phyloP scores from a whole-genome alignment of 306 rosid genomes.

The Carpinus viminea region DNA sequence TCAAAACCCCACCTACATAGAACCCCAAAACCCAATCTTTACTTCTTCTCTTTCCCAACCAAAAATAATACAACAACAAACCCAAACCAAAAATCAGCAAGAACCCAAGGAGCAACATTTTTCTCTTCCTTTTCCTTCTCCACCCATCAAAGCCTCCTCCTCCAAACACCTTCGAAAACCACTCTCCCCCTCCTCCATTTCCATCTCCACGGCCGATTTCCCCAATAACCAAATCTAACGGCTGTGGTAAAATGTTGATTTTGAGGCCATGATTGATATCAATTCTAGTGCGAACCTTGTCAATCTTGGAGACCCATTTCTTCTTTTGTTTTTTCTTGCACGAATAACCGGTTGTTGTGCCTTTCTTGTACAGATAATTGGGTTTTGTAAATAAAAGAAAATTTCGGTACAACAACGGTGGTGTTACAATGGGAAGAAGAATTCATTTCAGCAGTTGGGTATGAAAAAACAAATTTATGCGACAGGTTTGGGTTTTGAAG shows the following conservation, averaged over 20 bases:
- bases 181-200: conserved; percentile 13
- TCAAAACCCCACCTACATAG: conserved; percentile 32
- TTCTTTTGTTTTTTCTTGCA: conserved; percentile 20
- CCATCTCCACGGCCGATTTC: conserved; percentile 32
- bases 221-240: conserved; percentile 30
- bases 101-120: conserved; percentile 24
- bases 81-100: conserved; percentile 29
- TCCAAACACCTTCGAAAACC: conserved; percentile 33
- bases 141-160: conserved; percentile 38
- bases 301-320: conserved; percentile 19
- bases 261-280: conserved; percentile 22
- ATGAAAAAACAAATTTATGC: neutral
- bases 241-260: conserved; percentile 32
- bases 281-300: conserved; percentile 17
- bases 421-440: neutral
- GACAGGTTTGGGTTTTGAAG: conserved; percentile 19
- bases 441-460: neutral
- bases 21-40: conserved; percentile 31
- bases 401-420: neutral
- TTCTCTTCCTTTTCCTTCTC: conserved; percentile 28
- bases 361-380: neutral
- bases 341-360: neutral
- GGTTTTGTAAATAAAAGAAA: conserved; percentile 4
- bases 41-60: conserved; percentile 21
- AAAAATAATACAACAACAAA: conserved; percentile 15